phyloP scores from a whole-genome alignment of 164 flowering plant genomes.

The Liriodendron chinense region DNA sequence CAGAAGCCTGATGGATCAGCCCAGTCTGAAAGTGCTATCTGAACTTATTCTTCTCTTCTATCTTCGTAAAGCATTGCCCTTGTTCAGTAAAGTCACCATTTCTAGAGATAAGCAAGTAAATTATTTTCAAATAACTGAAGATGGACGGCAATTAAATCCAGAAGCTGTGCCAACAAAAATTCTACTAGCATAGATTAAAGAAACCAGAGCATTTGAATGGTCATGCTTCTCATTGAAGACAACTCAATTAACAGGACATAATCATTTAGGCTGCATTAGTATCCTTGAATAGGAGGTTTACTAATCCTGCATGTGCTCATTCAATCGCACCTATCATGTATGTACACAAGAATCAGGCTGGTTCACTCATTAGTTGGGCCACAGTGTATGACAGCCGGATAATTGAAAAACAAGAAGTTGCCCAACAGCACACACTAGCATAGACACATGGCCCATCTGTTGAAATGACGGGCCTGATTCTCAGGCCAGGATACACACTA shows the following conservation, averaged over 20 bases:
- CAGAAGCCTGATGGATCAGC: no score
- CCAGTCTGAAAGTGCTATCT: no score
- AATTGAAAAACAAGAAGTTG: neutral
- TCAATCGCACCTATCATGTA: neutral
- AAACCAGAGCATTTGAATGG: neutral
- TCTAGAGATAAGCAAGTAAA: no score
- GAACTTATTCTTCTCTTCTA: no score
- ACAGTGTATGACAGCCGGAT: neutral
- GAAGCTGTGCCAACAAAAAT: no score
- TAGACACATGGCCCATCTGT: neutral
- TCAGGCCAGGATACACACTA: neutral
- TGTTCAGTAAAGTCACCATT: no score
- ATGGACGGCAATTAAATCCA: no score
- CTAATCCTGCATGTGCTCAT: neutral
- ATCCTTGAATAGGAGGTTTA: neutral
- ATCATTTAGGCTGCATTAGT: neutral
- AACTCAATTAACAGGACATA: neutral
- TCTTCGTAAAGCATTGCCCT: no score
- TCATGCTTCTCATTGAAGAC: neutral
- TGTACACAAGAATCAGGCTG: no score
- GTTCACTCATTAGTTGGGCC: no score
- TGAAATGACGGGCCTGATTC: neutral
- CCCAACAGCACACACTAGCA: neutral
- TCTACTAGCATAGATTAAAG: no score
- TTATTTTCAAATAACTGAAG: no score